A percentile compares a stretch with the other conserved stretches of the same genome.
These are phyloP conservation scores for Phanerochaete sordida DNA, from an alignment of 768 basidiomycete species.

Conservation along the genomic window DNA sequence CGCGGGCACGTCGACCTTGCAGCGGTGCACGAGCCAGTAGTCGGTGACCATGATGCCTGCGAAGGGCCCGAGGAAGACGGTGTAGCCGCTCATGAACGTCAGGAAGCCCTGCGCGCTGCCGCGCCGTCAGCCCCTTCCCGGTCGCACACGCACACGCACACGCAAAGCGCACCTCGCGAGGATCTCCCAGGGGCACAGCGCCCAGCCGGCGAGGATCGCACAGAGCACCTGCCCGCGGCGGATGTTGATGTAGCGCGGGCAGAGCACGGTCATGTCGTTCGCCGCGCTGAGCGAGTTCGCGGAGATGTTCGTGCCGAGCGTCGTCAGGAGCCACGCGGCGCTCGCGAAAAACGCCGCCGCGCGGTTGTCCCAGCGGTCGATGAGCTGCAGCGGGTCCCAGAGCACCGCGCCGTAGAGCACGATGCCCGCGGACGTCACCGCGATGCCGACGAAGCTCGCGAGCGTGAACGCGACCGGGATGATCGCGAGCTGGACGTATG, in stretches of 20 bases:
- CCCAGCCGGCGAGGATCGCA: constrained; percentile 82
- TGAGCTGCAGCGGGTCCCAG: constrained; percentile 77
- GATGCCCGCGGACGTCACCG: constrained; percentile 74
- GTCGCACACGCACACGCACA: not conserved
- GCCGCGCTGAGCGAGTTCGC: constrained; percentile 77
- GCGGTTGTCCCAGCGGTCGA: constrained; percentile 81
- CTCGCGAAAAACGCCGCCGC: constrained; percentile 83
- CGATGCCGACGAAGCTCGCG: constrained; percentile 75
- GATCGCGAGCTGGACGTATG: constrained; percentile 71
- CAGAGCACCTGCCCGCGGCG: constrained; percentile 73
- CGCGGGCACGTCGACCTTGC: constrained; percentile 75
- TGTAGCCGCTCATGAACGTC: constrained; percentile 79
- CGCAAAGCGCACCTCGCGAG: constrained; percentile 38
- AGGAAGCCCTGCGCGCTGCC: constrained; percentile 60
- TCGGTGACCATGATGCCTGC: constrained; percentile 67
- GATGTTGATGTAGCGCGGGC: constrained; percentile 78
- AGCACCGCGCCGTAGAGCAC: constrained; percentile 60
- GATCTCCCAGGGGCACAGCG: constrained; percentile 85
- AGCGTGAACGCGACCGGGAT: constrained; percentile 78
- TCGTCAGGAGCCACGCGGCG: constrained; percentile 70
- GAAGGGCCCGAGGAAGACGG: constrained; percentile 84
- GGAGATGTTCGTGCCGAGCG: constrained; percentile 63
- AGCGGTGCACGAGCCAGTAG: constrained; percentile 74
- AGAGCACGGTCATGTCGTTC: constrained; percentile 82
- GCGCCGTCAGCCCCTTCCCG: not conserved